Percentiles rank a stretch among this genome's conserved stretches.
These are phyloP conservation scores for Colletotrichum sp. DNA, from an alignment of 2,329 filamentous ascomycete species.

Conservation along the genomic window DNA sequence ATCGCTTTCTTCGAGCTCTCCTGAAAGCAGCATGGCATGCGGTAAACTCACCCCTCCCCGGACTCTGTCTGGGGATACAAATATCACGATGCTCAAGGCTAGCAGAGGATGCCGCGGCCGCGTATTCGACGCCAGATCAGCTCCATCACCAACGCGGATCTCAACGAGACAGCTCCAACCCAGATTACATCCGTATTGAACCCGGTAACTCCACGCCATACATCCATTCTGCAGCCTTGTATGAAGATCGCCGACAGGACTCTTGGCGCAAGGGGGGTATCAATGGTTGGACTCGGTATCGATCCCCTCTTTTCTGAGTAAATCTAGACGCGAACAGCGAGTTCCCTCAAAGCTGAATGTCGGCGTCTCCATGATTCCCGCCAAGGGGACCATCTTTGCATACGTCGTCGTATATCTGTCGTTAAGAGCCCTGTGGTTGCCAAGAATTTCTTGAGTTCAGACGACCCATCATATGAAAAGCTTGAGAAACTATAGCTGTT, in stretches of 20 bases:
- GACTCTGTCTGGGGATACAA: not conserved
- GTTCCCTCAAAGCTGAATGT: not conserved
- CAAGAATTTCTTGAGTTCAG: not conserved
- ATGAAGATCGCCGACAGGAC: not conserved
- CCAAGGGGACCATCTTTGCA: not conserved
- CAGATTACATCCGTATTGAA: not conserved
- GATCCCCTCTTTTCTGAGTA: not conserved
- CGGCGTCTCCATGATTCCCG: not conserved
- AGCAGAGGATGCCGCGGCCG: not conserved
- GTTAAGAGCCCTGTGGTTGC: not conserved
- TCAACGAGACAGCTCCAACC: not conserved
- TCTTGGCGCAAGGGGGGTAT: not conserved
- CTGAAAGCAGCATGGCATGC: not conserved
- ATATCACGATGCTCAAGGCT: not conserved
- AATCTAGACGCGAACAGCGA: not conserved
- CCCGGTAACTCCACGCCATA: not conserved
- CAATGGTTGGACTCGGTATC: not conserved
- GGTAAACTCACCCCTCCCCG: not conserved
- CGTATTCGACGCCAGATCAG: not conserved
- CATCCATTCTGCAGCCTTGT: not conserved
- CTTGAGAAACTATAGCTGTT: not conserved
- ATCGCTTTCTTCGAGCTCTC: not conserved
- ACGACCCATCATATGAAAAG: not conserved
- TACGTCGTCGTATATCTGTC: not conserved
- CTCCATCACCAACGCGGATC: not conserved